A percentile compares a stretch with the other conserved stretches of the same genome.
Evolutionary conservation across 306 rosid genomes (phyloP).

Genomic region (Cyclanthera cordifolia): DNA sequence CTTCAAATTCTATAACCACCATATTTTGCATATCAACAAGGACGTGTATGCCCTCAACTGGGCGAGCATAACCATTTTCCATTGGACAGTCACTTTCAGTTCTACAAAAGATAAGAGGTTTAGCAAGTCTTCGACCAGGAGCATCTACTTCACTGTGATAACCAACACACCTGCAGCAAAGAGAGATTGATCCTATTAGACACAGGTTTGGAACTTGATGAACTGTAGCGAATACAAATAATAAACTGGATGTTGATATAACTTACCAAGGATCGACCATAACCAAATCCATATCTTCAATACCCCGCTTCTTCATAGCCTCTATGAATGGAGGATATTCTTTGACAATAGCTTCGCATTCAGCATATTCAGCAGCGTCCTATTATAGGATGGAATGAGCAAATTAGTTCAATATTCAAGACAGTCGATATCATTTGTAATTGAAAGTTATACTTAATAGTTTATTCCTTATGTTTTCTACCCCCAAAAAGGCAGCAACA

Average conservation of each 20-base stretch:
- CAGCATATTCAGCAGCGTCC: slow-evolving; percentile 90
- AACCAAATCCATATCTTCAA: slow-evolving; percentile 88
- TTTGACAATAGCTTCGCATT: slow-evolving; percentile 86
- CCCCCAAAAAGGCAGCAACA: not conserved
- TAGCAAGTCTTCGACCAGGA: slow-evolving; percentile 77
- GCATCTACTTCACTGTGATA: slow-evolving; percentile 71
- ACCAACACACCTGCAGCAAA: slow-evolving; percentile 70
- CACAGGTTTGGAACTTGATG: not conserved
- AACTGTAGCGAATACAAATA: not conserved
- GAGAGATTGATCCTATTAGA: slow-evolving; percentile 1
- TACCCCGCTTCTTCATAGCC: slow-evolving; percentile 93
- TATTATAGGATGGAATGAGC: slow-evolving; percentile 16
- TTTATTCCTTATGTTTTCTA: not conserved
- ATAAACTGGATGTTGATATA: not conserved
- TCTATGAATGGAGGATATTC: slow-evolving; percentile 76
- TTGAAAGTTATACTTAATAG: not conserved
- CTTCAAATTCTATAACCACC: slow-evolving; percentile 79
- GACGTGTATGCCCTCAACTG: slow-evolving; percentile 71
- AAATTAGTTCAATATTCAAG: not conserved
- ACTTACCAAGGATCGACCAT: slow-evolving; percentile 89
- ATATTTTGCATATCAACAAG: slow-evolving; percentile 92
- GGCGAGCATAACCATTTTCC: slow-evolving; percentile 96
- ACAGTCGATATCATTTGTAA: not conserved
- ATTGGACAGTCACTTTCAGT: slow-evolving; percentile 92
- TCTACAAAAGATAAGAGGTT: slow-evolving; percentile 77